These are phyloP conservation scores for Hypseocharis bilobata DNA, from an alignment of 441 rosid species.

Conservation along the genomic window DNA sequence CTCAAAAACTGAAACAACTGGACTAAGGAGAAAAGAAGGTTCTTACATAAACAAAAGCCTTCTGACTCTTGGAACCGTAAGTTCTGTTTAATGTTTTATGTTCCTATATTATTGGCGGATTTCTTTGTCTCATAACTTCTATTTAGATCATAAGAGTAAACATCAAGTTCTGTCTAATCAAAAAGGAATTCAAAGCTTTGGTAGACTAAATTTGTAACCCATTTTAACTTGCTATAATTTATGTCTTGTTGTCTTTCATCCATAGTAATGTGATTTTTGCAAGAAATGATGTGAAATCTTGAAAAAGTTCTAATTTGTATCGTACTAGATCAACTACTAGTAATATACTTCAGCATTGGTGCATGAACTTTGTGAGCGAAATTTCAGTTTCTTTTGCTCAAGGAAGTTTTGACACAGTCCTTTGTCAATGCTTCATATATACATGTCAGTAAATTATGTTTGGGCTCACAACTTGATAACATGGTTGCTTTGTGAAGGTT, in stretches of 20 bases:
- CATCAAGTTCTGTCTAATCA: no score
- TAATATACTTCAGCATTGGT: not conserved
- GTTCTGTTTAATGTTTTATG: conserved; percentile 24
- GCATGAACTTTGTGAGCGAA: not conserved
- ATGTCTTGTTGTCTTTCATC: no score
- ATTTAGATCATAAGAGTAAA: not conserved
- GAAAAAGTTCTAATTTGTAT: no score
- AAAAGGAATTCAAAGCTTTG: no score
- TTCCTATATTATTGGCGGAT: no score
- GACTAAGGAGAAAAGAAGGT: conserved; percentile 94
- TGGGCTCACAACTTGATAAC: conserved; percentile 13
- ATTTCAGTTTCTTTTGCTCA: not conserved
- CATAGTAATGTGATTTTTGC: no score
- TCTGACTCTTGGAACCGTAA: conserved; percentile 95
- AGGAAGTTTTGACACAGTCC: not conserved
- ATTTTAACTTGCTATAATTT: no score
- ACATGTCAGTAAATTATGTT: conserved; percentile 9
- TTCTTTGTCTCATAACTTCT: no score
- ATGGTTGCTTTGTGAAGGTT: conserved; percentile 46
- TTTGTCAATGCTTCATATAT: not conserved
- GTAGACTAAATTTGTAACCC: no score
- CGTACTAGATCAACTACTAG: no score
- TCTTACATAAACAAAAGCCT: conserved; percentile 98
- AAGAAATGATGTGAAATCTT: no score
- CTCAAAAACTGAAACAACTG: conserved; percentile 98